A percentile compares a stretch with the other conserved stretches of the same genome.
phyloP scores from a whole-genome alignment of 2,329 filamentous ascomycete species.

The Fusarium pininemorale region DNA sequence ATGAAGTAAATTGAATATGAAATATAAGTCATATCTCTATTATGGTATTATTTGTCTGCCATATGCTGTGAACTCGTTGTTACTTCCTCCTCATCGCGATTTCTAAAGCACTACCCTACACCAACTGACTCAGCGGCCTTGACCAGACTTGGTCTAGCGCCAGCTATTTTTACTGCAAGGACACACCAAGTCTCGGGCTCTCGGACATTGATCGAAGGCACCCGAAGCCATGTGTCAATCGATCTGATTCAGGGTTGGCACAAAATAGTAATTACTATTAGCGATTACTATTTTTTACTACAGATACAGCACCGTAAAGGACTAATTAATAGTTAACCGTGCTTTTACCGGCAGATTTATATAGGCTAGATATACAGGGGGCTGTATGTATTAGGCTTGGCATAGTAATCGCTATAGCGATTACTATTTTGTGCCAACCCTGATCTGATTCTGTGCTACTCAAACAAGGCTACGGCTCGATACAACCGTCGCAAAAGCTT shows the following conservation, averaged over 20 bases:
- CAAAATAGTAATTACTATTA: no score
- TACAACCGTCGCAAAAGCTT: background rate
- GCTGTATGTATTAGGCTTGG: no score
- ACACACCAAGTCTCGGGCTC: background rate
- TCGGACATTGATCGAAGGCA: background rate
- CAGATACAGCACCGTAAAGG: no score
- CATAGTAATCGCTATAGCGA: no score
- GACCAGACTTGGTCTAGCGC: background rate
- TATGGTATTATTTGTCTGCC: background rate
- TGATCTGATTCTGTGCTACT: background rate
- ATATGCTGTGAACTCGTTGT: fast-evolving
- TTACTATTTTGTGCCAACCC: no score
- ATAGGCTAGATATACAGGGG: no score
- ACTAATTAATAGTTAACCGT: no score
- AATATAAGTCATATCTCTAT: fast-evolving
- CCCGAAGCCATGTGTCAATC: background rate
- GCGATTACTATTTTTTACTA: no score
- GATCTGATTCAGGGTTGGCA: background rate
- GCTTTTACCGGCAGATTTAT: no score
- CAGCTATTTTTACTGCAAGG: background rate
- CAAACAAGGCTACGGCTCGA: background rate
- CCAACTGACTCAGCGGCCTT: background rate
- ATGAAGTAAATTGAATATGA: fast-evolving
- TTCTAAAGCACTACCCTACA: background rate
- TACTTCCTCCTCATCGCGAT: fast-evolving